phyloP scores from a whole-genome alignment of 768 basidiomycete genomes.

The Tricholoma terreum region DNA sequence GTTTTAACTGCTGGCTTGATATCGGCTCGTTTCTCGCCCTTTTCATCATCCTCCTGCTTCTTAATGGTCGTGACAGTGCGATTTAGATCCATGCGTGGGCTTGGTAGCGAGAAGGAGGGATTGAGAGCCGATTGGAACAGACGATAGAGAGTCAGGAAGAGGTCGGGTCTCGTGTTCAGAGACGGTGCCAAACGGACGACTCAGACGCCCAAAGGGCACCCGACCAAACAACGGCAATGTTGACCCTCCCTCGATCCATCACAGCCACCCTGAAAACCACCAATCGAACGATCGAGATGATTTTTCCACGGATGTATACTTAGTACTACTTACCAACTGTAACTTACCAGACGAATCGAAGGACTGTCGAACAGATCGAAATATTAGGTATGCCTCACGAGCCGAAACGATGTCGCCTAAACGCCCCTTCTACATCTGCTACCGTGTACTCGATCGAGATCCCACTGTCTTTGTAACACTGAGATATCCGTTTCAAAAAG shows the following conservation, averaged over 20 bases:
- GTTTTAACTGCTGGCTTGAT: conserved; percentile 73
- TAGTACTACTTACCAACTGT: no score
- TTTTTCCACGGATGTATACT: not conserved
- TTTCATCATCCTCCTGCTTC: conserved; percentile 62
- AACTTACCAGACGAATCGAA: no score
- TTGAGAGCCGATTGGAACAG: conserved; percentile 11
- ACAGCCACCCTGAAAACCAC: not conserved
- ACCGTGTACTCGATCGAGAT: conserved; percentile 70
- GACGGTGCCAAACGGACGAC: not conserved
- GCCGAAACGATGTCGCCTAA: conserved; percentile 58
- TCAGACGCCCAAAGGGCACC: not conserved
- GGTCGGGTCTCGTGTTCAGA: conserved; percentile 19
- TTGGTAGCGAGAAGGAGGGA: conserved; percentile 12
- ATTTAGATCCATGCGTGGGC: conserved; percentile 33
- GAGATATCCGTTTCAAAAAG: conserved; percentile 64
- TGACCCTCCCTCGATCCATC: not conserved
- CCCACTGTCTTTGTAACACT: conserved; percentile 78
- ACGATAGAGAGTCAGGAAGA: conserved; percentile 15
- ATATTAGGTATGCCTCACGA: conserved; percentile 8
- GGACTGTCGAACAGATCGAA: no score
- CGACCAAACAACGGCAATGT: conserved; percentile 18
- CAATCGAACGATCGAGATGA: not conserved
- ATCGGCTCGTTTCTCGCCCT: conserved; percentile 56
- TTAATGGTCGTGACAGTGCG: conserved; percentile 38
- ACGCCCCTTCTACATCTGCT: conserved; percentile 74